Conservation (phyloP, 2,329 filamentous ascomycete genomes). For the Beauveria sp. region DNA sequence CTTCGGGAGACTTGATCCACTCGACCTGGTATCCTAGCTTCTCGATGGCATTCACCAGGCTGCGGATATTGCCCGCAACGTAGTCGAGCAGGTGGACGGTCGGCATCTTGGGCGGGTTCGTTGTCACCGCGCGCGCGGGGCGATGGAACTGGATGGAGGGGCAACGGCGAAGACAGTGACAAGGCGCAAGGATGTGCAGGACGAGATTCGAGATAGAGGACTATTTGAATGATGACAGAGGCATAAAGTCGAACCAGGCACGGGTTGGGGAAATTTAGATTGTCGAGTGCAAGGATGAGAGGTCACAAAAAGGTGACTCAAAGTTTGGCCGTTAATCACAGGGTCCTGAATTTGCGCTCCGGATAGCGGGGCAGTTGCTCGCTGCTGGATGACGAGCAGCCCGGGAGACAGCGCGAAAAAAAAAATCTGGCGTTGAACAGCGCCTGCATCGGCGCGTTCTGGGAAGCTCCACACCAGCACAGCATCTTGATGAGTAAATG, state of each 20-base stretch:
- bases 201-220: neutral
- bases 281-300: conserved; percentile 1
- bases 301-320: conserved; percentile 1
- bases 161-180: neutral
- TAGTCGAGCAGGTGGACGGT: conserved; percentile 77
- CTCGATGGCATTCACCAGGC: conserved; percentile 94
- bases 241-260: neutral
- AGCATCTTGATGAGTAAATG: neutral
- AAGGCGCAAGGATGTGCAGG: neutral
- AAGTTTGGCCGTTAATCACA: neutral
- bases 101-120: conserved; percentile 48
- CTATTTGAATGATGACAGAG: neutral
- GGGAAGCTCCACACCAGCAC: neutral
- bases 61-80: conserved; percentile 92
- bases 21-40: conserved; percentile 88
- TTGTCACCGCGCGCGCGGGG: neutral
- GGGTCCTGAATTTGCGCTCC: conserved; percentile 12
- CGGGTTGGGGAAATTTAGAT: neutral
- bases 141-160: conserved; percentile 3
- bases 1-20: conserved; percentile 80
- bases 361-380: conserved; percentile 19
- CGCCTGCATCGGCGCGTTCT: neutral
- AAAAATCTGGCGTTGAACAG: neutral
- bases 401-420: neutral
- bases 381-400: neutral